phyloP scores from a whole-genome alignment of 2,329 filamentous ascomycete species.

The Passalora sequoiae region DNA sequence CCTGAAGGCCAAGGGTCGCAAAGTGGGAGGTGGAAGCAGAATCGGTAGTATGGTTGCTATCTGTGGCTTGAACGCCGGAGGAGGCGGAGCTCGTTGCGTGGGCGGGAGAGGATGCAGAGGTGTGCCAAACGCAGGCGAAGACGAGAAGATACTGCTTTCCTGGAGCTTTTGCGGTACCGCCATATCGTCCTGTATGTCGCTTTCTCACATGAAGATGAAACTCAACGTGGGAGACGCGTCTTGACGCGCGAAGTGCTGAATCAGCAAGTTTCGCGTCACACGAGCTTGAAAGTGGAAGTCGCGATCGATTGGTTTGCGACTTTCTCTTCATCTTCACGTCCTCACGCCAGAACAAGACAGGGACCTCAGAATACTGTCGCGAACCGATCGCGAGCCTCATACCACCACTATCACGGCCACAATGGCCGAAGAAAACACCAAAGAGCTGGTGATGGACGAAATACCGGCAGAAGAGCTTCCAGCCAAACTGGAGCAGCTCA shows the following conservation, averaged over 20 bases:
- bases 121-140: slow-evolving; percentile 84
- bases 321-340: background rate
- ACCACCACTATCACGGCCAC: background rate
- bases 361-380: no score
- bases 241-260: no score
- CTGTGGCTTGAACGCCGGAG: slow-evolving; percentile 48
- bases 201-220: background rate
- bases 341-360: no score
- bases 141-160: slow-evolving; percentile 54
- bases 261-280: no score
- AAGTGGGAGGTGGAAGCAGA: slow-evolving; percentile 75
- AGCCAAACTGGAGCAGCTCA: slow-evolving; percentile 57
- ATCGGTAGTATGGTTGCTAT: slow-evolving; percentile 73
- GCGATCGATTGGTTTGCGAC: background rate
- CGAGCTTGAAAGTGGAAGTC: no score
- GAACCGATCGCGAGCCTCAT: background rate
- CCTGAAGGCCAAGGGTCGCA: slow-evolving; percentile 86
- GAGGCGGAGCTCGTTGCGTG: slow-evolving; percentile 43
- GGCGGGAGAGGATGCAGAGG: slow-evolving; percentile 66
- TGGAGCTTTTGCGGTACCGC: slow-evolving; percentile 9
- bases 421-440: slow-evolving; percentile 1
- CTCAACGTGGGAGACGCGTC: no score
- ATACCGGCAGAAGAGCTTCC: slow-evolving; percentile 16
- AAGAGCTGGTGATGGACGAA: background rate
- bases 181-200: slow-evolving; percentile 9